Evolutionary conservation across 148 eudicot genomes (phyloP).

Genomic region (Persicaria maculosa): DNA sequence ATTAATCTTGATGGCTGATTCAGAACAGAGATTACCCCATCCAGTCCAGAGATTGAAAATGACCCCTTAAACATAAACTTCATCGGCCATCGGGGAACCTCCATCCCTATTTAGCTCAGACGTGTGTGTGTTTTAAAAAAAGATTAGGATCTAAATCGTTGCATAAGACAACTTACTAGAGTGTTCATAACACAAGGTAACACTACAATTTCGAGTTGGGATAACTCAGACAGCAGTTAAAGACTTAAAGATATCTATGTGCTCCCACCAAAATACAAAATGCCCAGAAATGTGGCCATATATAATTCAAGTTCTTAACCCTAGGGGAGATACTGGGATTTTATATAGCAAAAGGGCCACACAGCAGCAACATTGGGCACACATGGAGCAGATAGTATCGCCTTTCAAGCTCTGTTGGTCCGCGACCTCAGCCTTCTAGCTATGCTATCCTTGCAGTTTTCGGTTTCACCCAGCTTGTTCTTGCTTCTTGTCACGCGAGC

Average conservation of each 20-base stretch:
- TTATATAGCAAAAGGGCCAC: background rate
- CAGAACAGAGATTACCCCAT: no score
- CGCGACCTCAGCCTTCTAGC: constrained; percentile 24
- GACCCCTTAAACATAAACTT: no score
- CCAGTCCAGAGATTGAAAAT: no score
- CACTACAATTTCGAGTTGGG: background rate
- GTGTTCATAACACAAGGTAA: no score
- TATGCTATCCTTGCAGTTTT: constrained; percentile 14
- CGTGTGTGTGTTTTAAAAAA: no score
- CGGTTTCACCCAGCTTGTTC: background rate
- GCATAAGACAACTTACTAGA: no score
- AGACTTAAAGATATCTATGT: background rate
- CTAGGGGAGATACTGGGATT: background rate
- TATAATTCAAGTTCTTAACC: no score
- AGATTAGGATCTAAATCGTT: no score
- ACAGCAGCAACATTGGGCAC: background rate
- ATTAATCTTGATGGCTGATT: no score
- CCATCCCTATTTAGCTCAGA: no score
- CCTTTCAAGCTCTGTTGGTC: constrained; percentile 11
- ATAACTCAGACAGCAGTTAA: background rate
- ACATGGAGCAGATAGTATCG: background rate
- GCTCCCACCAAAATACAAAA: constrained; percentile 9
- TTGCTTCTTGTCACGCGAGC: constrained; percentile 7
- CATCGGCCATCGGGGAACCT: no score
- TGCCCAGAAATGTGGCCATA: constrained; percentile 8